Conservation (phyloP, 352 stramenopile species). For the Phytopythium montanum region DNA sequence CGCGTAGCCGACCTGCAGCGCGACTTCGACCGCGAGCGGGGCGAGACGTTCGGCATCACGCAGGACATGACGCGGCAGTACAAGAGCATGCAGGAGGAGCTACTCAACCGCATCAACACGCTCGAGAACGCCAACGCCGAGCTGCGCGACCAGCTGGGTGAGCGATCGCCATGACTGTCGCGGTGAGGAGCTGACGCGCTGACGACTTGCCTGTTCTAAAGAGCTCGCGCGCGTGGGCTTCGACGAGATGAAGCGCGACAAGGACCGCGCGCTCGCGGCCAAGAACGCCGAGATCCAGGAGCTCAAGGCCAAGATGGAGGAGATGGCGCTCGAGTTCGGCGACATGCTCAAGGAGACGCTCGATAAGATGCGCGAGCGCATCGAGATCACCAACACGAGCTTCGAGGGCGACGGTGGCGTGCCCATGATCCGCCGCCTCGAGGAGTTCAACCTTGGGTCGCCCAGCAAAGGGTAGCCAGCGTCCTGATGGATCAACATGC, state of each 20-base stretch:
- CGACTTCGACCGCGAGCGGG: slow-evolving; percentile 84
- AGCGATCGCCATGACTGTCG: background rate
- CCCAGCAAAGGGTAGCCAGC: background rate
- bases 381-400: slow-evolving; percentile 90
- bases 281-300: slow-evolving; percentile 91
- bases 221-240: slow-evolving; percentile 84
- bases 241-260: slow-evolving; percentile 89
- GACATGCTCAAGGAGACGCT: slow-evolving; percentile 95
- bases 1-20: slow-evolving; percentile 77
- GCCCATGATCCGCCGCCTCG: slow-evolving; percentile 78
- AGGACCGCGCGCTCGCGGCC: slow-evolving; percentile 84
- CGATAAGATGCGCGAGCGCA: slow-evolving; percentile 93
- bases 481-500: slow-evolving; percentile 3
- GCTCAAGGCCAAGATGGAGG: slow-evolving; percentile 93
- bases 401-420: slow-evolving; percentile 79
- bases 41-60: slow-evolving; percentile 91
- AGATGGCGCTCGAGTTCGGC: slow-evolving; percentile 93
- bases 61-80: slow-evolving; percentile 96
- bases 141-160: slow-evolving; percentile 90
- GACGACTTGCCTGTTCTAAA: slow-evolving; percentile 10
- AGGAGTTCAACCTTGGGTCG: slow-evolving; percentile 80
- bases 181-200: background rate
- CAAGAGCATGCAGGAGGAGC: slow-evolving; percentile 95
- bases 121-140: slow-evolving; percentile 92
- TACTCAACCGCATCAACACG: slow-evolving; percentile 83